These are phyloP conservation scores for Aspergillus affinis DNA, from an alignment of 495 filamentous ascomycete genomes.

Conservation along the genomic window DNA sequence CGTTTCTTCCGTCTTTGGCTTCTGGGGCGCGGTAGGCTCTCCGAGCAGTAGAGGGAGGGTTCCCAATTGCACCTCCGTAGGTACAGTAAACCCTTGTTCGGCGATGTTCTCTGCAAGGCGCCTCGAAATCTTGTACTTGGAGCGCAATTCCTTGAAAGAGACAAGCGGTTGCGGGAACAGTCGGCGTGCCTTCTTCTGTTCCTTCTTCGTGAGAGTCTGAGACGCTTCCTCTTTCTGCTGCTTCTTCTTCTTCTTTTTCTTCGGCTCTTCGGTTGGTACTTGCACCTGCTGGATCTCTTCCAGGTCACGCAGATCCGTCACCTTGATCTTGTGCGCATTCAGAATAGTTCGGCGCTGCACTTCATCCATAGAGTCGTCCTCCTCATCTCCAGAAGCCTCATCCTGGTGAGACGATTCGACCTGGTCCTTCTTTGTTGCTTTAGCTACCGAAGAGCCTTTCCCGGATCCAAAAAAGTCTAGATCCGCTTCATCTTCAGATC, in stretches of 20 bases:
- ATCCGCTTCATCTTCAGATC: constrained; percentile 25
- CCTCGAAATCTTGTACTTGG: constrained; percentile 66
- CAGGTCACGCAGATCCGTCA: constrained; percentile 62
- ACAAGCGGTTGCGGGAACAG: constrained; percentile 75
- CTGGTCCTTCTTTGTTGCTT: constrained; percentile 16
- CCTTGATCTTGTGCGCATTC: constrained; percentile 81
- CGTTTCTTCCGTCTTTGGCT: constrained; percentile 13
- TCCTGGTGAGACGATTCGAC: constrained; percentile 15
- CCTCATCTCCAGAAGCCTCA: constrained; percentile 29
- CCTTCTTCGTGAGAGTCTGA: constrained; percentile 49
- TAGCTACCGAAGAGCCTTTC: constrained; percentile 23
- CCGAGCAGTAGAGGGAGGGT: constrained; percentile 75
- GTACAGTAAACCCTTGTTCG: constrained; percentile 76
- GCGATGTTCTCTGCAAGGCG: constrained; percentile 76
- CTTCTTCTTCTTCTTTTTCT: constrained; percentile 54
- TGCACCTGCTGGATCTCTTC: constrained; percentile 36
- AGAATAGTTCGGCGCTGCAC: constrained; percentile 74
- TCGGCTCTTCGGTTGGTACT: constrained; percentile 47
- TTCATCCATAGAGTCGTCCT: constrained; percentile 45
- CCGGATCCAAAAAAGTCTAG: constrained; percentile 41
- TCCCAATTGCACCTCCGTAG: constrained; percentile 92
- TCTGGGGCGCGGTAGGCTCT: constrained; percentile 23
- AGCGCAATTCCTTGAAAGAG: constrained; percentile 70
- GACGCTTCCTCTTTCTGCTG: constrained; percentile 41
- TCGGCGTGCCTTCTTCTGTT: constrained; percentile 49